Conservation (phyloP, 768 basidiomycete genomes). For the Pisolithus orientalis region DNA sequence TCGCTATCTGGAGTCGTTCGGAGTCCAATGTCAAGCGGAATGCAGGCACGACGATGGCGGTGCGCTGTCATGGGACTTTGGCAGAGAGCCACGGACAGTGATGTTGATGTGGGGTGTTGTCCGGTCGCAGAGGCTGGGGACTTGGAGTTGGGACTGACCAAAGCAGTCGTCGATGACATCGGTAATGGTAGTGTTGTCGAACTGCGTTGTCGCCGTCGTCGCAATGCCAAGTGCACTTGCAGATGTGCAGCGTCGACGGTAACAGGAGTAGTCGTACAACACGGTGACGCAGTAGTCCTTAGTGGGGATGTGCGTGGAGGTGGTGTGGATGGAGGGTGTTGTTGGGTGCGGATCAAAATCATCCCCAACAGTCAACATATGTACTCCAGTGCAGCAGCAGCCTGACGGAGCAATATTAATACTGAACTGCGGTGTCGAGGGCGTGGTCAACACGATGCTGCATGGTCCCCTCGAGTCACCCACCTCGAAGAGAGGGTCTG, state of each 20-base stretch:
- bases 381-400: not conserved
- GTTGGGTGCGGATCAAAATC: slow-evolving; percentile 1
- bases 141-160: slow-evolving; percentile 2
- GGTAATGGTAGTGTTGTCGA: not conserved
- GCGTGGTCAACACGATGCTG: slow-evolving; percentile 29
- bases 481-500: not conserved
- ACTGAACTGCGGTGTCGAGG: slow-evolving; percentile 16
- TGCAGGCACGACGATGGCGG: not conserved
- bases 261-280: not conserved
- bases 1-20: not conserved
- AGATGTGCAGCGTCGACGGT: not conserved
- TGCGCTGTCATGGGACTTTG: not conserved
- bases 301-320: slow-evolving; percentile 8
- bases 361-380: not conserved
- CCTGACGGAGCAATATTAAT: not conserved
- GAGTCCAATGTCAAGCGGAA: slow-evolving; percentile 10
- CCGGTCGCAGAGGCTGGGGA: slow-evolving; percentile 16
- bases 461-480: not conserved
- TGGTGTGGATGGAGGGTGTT: slow-evolving; percentile 15
- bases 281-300: not conserved
- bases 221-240: not conserved
- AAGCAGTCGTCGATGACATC: slow-evolving; percentile 3
- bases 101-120: not conserved
- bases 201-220: slow-evolving; percentile 4
- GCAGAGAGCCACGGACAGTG: not conserved